Evolutionary conservation across 768 basidiomycete genomes (phyloP).

Genomic region (Trametes maxima): DNA sequence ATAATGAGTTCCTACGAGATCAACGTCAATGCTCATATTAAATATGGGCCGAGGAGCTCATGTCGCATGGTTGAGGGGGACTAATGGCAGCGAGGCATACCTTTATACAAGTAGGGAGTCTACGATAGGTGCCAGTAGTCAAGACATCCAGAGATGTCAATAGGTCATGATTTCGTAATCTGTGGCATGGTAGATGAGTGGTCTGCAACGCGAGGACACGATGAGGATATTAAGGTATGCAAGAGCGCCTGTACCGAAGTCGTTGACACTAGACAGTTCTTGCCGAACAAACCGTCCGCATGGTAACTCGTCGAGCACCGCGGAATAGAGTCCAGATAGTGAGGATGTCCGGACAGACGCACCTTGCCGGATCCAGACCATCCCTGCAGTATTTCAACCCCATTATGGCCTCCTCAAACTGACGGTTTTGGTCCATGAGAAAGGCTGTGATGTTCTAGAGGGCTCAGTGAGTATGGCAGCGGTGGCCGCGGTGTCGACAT

Average conservation of each 20-base stretch:
- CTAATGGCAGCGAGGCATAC: constrained; percentile 38
- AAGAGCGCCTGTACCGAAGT: no score
- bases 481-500: no score
- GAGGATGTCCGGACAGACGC: constrained; percentile 21
- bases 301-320: no score
- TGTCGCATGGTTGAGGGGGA: not conserved
- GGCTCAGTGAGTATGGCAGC: not conserved
- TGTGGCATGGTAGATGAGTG: constrained; percentile 30
- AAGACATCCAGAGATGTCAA: constrained; percentile 90
- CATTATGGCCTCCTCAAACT: constrained; percentile 72
- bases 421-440: constrained; percentile 80
- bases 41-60: not conserved
- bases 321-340: not conserved
- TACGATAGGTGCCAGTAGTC: constrained; percentile 81
- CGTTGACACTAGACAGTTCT: no score
- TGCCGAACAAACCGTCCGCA: no score
- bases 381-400: constrained; percentile 68
- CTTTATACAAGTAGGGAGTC: constrained; percentile 82
- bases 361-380: constrained; percentile 79
- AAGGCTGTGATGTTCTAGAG: constrained; percentile 83
- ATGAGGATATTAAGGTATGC: no score
- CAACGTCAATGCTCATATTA: not conserved
- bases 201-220: not conserved
- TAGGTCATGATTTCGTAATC: constrained; percentile 92
- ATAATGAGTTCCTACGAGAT: constrained; percentile 63